Conservation (phyloP, 495 filamentous ascomycete species). For the Cudoniella acicularis region DNA sequence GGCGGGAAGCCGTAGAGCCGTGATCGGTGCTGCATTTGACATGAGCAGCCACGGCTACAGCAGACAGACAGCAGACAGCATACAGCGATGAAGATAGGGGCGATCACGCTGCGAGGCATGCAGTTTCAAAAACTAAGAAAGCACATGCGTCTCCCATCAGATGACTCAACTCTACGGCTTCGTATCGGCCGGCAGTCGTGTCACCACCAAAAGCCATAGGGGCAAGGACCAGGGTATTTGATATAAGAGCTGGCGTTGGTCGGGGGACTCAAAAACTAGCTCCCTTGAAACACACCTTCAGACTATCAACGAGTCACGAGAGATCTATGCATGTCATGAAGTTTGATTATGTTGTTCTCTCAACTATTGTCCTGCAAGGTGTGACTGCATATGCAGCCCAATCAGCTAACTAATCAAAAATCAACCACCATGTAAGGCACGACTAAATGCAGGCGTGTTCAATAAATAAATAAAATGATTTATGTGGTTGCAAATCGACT, state of each 20-base stretch:
- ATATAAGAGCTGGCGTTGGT: neutral
- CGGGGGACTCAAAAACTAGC: neutral
- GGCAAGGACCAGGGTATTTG: neutral
- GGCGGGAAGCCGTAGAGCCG: neutral
- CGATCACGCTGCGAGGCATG: neutral
- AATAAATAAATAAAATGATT: too few species aligned
- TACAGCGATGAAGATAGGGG: neutral
- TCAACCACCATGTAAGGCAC: neutral
- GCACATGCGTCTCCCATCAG: neutral
- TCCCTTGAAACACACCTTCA: neutral
- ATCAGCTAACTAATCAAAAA: neutral
- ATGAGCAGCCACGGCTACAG: neutral
- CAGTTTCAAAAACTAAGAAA: neutral
- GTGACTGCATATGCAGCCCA: neutral
- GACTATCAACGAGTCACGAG: neutral
- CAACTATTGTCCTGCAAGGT: neutral
- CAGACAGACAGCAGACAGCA: too few species aligned
- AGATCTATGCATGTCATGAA: neutral
- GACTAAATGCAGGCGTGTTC: neutral
- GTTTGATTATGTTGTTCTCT: neutral
- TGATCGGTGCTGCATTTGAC: neutral
- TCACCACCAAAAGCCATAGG: too few species aligned
- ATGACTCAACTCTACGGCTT: neutral
- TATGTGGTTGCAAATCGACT: conserved; percentile 40
- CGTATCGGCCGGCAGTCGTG: neutral